Base-by-base conservation (phyloP, 495 filamentous ascomycete species). In the Penicillium ucsense region DNA sequence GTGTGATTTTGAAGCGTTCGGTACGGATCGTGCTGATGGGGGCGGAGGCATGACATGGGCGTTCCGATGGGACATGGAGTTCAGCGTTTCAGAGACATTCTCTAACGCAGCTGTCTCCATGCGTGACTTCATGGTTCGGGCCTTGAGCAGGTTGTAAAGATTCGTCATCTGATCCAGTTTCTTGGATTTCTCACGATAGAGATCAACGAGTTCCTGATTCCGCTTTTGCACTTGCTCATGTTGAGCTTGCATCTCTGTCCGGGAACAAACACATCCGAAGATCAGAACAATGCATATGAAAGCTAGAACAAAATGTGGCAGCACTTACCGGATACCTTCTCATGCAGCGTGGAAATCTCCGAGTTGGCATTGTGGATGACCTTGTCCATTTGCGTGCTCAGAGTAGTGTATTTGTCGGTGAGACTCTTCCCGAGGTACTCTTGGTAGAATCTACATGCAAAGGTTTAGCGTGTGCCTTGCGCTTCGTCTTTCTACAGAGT, bases 111-210 rank as follows among this genome's bases (percentile, higher is more conserved):
- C 85, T 38, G 74, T 75, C 47, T 85, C 79, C 41, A 88, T 81
- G 31, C 85, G 81, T 6, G 79, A 76, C 29, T 76, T 66, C 72
- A 88, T 79, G 4, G 82, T 78, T 44, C 82, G 80, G 28, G 81
- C 76, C 63, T 95, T 95, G 38, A 95, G 70, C 32, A 83, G 77
- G 52, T 88, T 84, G 51, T 95, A 96, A 5, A 94, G 76, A 52
- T 90, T 86, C 52, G 89, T 87, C 12, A 82, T 83, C 47, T 89
- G 83, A 4, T 81, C 68, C n/a, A 88, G 76, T 48, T 86, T 84
- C 37, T 80, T 81, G 48, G 69, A 82, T 57, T 94, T 94, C 32
- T 91, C 85, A 37, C 78, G 74, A 49, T 82, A 81, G 3, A 80
- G 72, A 41, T 82, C 75, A 30, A 76, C 70, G 3, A 95, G 71